phyloP scores from a whole-genome alignment of 1,284 basidiomycete species.

The Cerioporus squamosus region DNA sequence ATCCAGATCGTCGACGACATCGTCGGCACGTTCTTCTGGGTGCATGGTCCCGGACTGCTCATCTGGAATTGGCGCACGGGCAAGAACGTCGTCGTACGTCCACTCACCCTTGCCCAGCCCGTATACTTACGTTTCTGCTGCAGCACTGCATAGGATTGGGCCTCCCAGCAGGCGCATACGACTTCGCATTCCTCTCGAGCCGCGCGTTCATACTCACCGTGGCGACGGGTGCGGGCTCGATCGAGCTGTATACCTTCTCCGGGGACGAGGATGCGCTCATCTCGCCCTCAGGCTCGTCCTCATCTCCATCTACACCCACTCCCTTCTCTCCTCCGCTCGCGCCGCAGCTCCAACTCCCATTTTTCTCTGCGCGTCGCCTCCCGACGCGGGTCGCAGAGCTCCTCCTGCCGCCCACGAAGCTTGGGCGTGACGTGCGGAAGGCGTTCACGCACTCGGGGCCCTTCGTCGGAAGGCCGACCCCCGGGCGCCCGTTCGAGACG shows the following conservation, averaged over 20 bases:
- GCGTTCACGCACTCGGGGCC: slow-evolving; percentile 38
- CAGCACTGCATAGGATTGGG: slow-evolving; percentile 31
- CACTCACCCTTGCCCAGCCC: not conserved
- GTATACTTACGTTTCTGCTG: too few species aligned
- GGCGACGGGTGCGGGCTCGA: slow-evolving; percentile 17
- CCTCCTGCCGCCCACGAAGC: slow-evolving; percentile 34
- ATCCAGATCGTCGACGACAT: slow-evolving; percentile 58
- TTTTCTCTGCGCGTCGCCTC: not conserved
- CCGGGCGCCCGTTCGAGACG: slow-evolving; percentile 41
- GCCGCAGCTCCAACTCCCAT: too few species aligned
- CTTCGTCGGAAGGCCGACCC: slow-evolving; percentile 39
- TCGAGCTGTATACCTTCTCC: slow-evolving; percentile 45
- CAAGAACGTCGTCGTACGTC: slow-evolving; percentile 46
- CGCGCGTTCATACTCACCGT: slow-evolving; percentile 50
- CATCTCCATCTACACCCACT: too few species aligned
- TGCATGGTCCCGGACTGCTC: slow-evolving; percentile 41
- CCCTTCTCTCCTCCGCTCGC: too few species aligned
- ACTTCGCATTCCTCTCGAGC: slow-evolving; percentile 52
- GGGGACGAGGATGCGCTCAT: slow-evolving; percentile 4
- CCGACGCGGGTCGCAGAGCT: slow-evolving; percentile 37
- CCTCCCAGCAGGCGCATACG: slow-evolving; percentile 38
- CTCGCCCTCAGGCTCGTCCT: not conserved
- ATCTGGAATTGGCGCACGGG: slow-evolving; percentile 62
- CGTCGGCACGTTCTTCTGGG: slow-evolving; percentile 49
- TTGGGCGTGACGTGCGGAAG: slow-evolving; percentile 12